Percentiles rank a stretch among this genome's conserved stretches.
Conservation (phyloP, 306 rosid genomes). For the Begonia fuchsioides region DNA sequence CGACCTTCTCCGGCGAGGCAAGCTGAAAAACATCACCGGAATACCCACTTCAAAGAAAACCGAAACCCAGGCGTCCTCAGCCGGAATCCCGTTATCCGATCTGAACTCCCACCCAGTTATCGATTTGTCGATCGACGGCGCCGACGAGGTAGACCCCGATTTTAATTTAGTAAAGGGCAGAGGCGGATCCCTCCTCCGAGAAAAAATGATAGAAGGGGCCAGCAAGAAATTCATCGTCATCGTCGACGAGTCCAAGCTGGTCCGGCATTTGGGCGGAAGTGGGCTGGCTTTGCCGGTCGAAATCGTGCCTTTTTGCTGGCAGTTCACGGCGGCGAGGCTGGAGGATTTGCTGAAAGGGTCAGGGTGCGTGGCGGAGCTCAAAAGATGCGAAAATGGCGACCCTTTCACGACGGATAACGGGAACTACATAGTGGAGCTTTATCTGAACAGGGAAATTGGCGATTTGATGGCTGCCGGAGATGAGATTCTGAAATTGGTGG, state of each 20-base stretch:
- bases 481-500: constrained; percentile 47
- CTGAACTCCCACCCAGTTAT: constrained; percentile 52
- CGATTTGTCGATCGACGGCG: constrained; percentile 79
- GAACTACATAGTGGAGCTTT: constrained; percentile 61
- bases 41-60: constrained; percentile 69
- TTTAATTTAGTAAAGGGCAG: constrained; percentile 75
- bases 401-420: constrained; percentile 68
- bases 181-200: constrained; percentile 71
- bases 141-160: constrained; percentile 77
- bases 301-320: constrained; percentile 67
- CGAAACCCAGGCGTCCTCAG: constrained; percentile 51
- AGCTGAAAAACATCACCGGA: constrained; percentile 46
- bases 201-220: constrained; percentile 74
- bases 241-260: constrained; percentile 67
- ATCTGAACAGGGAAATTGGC: constrained; percentile 47
- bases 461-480: constrained; percentile 67
- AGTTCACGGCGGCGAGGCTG: constrained; percentile 40
- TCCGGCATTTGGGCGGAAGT: constrained; percentile 47
- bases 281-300: constrained; percentile 87
- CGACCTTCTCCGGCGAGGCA: constrained; percentile 55
- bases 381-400: constrained; percentile 27
- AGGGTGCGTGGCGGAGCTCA: constrained; percentile 52
- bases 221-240: constrained; percentile 60
- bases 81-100: constrained; percentile 67
- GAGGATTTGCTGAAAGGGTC: constrained; percentile 29